Evolutionary conservation across 352 stramenopile genomes (phyloP), one percentile per base, ranked within the genome.

Genomic region (Phytophthora sp.): DNA sequence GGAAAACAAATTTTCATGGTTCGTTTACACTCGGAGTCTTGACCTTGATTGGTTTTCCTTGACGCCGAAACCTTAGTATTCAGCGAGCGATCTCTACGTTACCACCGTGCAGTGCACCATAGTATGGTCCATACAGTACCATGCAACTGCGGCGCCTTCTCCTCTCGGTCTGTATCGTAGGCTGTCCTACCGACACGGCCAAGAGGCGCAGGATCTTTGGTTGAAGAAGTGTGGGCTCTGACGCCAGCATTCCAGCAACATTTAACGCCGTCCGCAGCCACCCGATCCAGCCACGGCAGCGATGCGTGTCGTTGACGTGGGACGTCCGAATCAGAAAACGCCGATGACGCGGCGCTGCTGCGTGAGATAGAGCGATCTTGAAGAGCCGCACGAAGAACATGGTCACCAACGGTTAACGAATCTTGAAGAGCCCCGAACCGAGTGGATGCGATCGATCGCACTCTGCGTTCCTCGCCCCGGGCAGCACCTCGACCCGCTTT

Each of bases 291-390:
- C n/a, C 47, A 21, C 24, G 15, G 7, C 16, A n/a, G 9, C 39
- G 58, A 61, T 63, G 52, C 35, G 60, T 69, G 33, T 55, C 20
- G 15, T 53, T 18, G 13, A 42, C 21, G 9, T 57, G 49, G 49
- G 49, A 15, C 54, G 29, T 20, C 20, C 44, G 41, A 31, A 67
- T 62, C 58, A 61, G 57, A 64, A 55, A 49, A 23, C 31, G 29
- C 57, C 41, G 53, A 46, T 69, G 61, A 69, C 61, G 61, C 38
- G 24, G 26, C 26, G 33, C n/a, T 33, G 7, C 20, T 16, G 31
- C 30, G 30, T 21, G 30, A 56, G 13, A 57, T 51, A 57, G 57
- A 57, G 60, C 31, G 51, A 63, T 63, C 61, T 64, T 69, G 61
- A 69, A 69, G 15, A 12, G 61, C 42, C 53, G 61, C 29, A 42